phyloP scores from a whole-genome alignment of 441 rosid genomes.

The Bocquillonia castaneifolia region DNA sequence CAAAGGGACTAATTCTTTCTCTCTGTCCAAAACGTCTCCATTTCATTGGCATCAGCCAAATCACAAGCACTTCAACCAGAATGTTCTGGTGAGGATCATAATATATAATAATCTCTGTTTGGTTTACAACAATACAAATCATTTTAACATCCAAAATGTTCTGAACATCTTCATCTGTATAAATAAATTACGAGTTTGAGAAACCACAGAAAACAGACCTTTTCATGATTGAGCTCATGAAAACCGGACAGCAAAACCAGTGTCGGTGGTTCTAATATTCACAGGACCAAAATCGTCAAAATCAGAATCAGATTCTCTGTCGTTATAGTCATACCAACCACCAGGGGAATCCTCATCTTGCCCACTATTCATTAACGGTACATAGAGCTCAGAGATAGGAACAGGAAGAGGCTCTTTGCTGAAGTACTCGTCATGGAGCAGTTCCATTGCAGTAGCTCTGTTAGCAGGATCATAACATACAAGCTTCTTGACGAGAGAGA shows the following conservation, averaged over 20 bases:
- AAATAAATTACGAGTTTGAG: too few species aligned
- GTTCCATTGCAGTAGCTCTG: slow-evolving; percentile 71
- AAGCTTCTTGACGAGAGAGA: slow-evolving; percentile 57
- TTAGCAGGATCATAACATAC: slow-evolving; percentile 71
- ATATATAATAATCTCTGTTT: not conserved
- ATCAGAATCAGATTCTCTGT: slow-evolving; percentile 69
- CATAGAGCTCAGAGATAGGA: slow-evolving; percentile 57
- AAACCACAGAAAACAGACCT: not conserved
- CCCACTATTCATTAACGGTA: slow-evolving; percentile 48
- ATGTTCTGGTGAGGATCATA: not conserved
- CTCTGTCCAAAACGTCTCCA: not conserved
- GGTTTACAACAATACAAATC: not conserved
- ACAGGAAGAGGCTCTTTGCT: slow-evolving; percentile 72
- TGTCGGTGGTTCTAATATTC: slow-evolving; percentile 41
- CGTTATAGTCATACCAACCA: slow-evolving; percentile 46
- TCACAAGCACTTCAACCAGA: not conserved
- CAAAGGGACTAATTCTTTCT: not conserved
- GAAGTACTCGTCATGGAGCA: slow-evolving; percentile 69
- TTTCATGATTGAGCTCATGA: slow-evolving; percentile 33
- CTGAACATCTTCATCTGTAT: not conserved
- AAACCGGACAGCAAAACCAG: slow-evolving; percentile 63
- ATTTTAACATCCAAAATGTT: not conserved
- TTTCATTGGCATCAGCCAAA: too few species aligned
- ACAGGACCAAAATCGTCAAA: slow-evolving; percentile 53
- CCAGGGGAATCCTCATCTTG: slow-evolving; percentile 65